Base-by-base conservation (phyloP, 1,139 yeast genomes). In the Kodamaea derodonti region DNA sequence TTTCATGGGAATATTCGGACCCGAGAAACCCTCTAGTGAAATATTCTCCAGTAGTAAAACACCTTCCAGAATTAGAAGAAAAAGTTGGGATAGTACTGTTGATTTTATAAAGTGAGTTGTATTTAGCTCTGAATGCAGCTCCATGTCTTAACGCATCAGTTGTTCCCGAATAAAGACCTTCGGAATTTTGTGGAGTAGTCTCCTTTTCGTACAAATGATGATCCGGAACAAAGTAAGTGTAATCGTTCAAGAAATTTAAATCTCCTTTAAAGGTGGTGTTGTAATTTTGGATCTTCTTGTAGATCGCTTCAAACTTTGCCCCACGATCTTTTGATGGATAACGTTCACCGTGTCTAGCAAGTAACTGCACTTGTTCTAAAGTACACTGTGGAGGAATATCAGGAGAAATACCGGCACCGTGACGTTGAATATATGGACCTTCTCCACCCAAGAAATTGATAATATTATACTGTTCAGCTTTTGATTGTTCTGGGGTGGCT, bases 281-380 rank as follows among this genome's bases (percentile, higher is more conserved):
- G 41, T 52, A 53, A n/a, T 42, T 33, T 32, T 48, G 31, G 32
- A 60, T 46, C 36, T 54, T 56, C 11, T 45, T 32, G 37, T 47
- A 35, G 26, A 58, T 38, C 8, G 46, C 45, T 30, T 55, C 45
- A 26, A 37, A 31, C 24, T 14, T 30, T 10, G 29, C 23, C 3
- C 48, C 51, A 4, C 23, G 31, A 8, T 25, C 38, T 15, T 35
- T 38, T 28, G 51, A 44, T 4, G 85, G 86, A 51, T 67, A 82
- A 47, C 88, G 62, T 50, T 80, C 87, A 15, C 88, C 88, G 46
- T 82, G 88, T 49, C 90, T 71, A 40, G 72, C 65, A 33, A 76
- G 57, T 39, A 76, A 54, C 45, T 76, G 78, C 12, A 80, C 84
- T 52, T 79, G 85, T 38, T 77, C 78, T 31, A 80, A 65, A 7